Evolutionary conservation across 108 stramenopile genomes (phyloP).

Genomic region (Phaeodactylum tricornutum): DNA sequence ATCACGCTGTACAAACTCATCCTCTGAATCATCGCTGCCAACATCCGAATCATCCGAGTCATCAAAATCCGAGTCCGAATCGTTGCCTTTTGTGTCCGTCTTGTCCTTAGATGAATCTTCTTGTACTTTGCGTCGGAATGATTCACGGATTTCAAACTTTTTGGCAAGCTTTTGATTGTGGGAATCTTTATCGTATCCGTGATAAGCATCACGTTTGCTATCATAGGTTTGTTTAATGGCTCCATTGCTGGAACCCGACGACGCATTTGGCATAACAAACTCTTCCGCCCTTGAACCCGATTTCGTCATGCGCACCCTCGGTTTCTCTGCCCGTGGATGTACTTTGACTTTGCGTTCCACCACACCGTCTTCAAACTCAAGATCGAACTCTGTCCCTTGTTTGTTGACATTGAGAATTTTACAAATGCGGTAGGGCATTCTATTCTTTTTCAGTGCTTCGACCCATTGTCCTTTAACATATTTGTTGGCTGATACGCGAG

Average conservation of each 20-base stretch:
- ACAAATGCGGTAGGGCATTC: slow-evolving; percentile 74
- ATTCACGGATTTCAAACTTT: slow-evolving; percentile 53
- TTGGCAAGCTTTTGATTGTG: slow-evolving; percentile 49
- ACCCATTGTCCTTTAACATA: slow-evolving; percentile 78
- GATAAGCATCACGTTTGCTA: slow-evolving; percentile 85
- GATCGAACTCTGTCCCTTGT: slow-evolving; percentile 52
- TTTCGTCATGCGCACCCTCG: slow-evolving; percentile 88
- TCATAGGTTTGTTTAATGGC: slow-evolving; percentile 81
- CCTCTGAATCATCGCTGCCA: slow-evolving; percentile 65
- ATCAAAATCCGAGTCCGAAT: slow-evolving; percentile 2
- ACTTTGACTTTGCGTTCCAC: slow-evolving; percentile 62
- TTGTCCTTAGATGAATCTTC: slow-evolving; percentile 9
- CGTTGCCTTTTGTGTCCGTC: neutral
- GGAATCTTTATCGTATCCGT: slow-evolving; percentile 71
- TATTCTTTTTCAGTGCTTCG: slow-evolving; percentile 76
- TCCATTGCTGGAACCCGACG: too few relatives aligned
- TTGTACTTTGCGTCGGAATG: slow-evolving; percentile 44
- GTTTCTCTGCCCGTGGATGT: slow-evolving; percentile 26
- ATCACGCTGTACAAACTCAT: slow-evolving; percentile 78
- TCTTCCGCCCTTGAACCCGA: slow-evolving; percentile 42
- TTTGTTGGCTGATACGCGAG: slow-evolving; percentile 24
- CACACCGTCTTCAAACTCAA: slow-evolving; percentile 75
- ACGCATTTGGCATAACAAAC: slow-evolving; percentile 12
- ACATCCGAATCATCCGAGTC: slow-evolving; percentile 86
- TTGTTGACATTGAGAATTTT: slow-evolving; percentile 65